These are phyloP conservation scores for Aspergillus sp. DNA, from an alignment of 2,329 filamentous ascomycete genomes.

Conservation along the genomic window DNA sequence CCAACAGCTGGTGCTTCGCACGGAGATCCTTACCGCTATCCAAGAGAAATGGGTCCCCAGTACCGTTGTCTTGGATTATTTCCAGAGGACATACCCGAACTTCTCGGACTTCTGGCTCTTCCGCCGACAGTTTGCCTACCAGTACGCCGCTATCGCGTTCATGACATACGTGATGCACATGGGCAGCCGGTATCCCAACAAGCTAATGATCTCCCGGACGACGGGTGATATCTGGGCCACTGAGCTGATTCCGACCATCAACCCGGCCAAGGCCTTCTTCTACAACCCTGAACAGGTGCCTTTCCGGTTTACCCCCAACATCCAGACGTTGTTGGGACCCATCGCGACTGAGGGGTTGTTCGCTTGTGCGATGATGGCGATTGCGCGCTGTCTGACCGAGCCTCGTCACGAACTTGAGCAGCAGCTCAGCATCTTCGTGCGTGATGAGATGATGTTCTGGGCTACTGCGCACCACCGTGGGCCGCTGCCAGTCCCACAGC, in stretches of 20 bases:
- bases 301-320: constrained; percentile 93
- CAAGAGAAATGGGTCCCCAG: constrained; percentile 90
- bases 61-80: constrained; percentile 80
- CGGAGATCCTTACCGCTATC: constrained; percentile 93
- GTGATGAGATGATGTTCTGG: constrained; percentile 98
- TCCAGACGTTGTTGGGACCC: constrained; percentile 94
- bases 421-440: constrained; percentile 88
- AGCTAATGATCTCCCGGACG: constrained; percentile 83
- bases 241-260: constrained; percentile 89
- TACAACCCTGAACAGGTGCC: constrained; percentile 94
- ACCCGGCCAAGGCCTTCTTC: constrained; percentile 79
- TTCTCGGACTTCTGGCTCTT: constrained; percentile 98
- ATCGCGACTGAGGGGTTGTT: constrained; percentile 96
- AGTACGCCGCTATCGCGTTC: constrained; percentile 90
- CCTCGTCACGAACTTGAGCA: constrained; percentile 82
- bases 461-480: constrained; percentile 75
- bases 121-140: constrained; percentile 93
- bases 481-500: constrained; percentile 62
- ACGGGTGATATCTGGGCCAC: constrained; percentile 96
- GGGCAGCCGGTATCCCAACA: constrained; percentile 91
- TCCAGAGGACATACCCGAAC: constrained; percentile 80
- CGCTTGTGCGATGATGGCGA: constrained; percentile 91
- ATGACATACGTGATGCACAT: constrained; percentile 99
- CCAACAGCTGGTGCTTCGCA: constrained; percentile 67
- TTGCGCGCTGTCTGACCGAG: constrained; percentile 89